Evolutionary conservation across 805 yeast genomes (phyloP), one percentile per base, ranked within the genome.

Genomic region (Cyberlindnera subsufficiens): DNA sequence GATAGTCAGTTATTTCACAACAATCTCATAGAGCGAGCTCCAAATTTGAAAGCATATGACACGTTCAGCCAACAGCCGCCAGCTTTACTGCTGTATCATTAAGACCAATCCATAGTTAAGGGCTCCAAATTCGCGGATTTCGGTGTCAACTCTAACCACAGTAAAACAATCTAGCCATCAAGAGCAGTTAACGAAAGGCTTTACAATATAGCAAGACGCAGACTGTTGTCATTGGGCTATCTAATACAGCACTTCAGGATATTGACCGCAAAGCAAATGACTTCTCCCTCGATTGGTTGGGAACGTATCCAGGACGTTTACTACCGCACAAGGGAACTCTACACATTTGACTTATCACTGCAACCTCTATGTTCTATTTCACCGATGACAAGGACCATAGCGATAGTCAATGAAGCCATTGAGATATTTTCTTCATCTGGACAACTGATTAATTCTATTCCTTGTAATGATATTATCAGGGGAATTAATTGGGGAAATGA

Each of bases 201-300:
- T n/a, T 4, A 22, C 27, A 22, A 5, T 6, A 22, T 11, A 20
- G 8, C 6, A 22, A 22, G 27, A 3, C 17, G 10, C 9, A n/a
- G 17, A 31, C 13, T 11, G 19, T 14, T 4, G 22, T 11, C 15
- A 30, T 9, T 15, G 10, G 16, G 8, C 14, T 31, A 16, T n/a
- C 33, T 15, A 13, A 7, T 14, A 13, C 13, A 7, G 35, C 4
- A 33, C 18, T 13, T 17, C 20, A 32, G 11, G 16, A 5, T 6
- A 17, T 22, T 33, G 35, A n/a, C 2, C 35, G n/a, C 13, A 37
- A 34, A 19, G 3, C 17, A 22, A 38, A 49, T 49, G 53, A 35
- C 47, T 6, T 35, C 46, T 7, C 52, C 54, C 0, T 48, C 51
- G 7, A 33, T 46, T 2, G 51, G 51, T 9, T 50, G 54, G 54